Conservation (phyloP, 257 asterid species). For the Solanum etuberosum region DNA sequence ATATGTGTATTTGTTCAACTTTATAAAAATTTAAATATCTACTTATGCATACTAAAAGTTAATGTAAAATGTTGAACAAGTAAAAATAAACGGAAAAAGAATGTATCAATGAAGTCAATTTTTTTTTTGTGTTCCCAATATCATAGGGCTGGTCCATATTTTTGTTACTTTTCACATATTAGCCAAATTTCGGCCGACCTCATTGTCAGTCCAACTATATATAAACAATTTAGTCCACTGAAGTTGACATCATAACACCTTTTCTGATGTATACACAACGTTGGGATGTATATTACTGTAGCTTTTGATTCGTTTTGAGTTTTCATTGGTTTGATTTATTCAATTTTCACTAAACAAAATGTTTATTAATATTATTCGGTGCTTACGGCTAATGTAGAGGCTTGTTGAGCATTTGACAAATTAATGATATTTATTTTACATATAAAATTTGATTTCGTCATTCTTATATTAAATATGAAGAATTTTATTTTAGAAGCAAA, state of each 20-base stretch:
- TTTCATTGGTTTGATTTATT: not conserved
- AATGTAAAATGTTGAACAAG: not conserved
- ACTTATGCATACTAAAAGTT: too few species aligned
- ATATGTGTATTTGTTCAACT: too few species aligned
- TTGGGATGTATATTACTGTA: too few species aligned
- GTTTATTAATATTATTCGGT: not conserved
- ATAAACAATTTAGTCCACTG: not conserved
- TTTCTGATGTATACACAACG: not conserved
- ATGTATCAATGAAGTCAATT: not conserved
- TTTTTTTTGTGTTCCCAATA: not conserved
- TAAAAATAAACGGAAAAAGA: not conserved
- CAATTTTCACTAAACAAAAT: not conserved
- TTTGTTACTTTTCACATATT: not conserved
- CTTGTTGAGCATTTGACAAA: not conserved
- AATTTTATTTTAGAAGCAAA: not conserved
- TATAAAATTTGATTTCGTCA: not conserved
- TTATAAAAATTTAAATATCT: too few species aligned
- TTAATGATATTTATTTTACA: not conserved
- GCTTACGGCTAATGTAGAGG: too few species aligned
- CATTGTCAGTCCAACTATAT: not conserved
- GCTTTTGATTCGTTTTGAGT: not conserved
- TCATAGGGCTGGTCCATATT: not conserved
- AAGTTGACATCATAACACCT: not conserved
- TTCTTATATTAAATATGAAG: not conserved
- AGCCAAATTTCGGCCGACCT: not conserved